A percentile compares a stretch with the other conserved stretches of the same genome.
These are phyloP conservation scores for Wilcoxina mikolae DNA, from an alignment of 495 filamentous ascomycete species.

Conservation along the genomic window DNA sequence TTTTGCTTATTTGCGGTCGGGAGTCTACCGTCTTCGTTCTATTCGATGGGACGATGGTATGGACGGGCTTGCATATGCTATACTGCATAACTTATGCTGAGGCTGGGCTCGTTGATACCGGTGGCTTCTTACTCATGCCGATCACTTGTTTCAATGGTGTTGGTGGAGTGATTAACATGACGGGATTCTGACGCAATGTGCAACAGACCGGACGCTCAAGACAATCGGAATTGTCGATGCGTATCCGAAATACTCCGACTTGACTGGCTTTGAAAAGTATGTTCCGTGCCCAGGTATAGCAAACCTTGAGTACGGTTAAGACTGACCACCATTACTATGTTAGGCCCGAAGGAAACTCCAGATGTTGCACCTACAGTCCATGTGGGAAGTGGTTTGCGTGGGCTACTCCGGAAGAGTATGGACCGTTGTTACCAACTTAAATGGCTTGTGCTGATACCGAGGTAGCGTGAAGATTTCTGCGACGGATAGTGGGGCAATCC, in stretches of 20 bases:
- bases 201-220: slow-evolving; percentile 72
- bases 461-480: slow-evolving; percentile 65
- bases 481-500: slow-evolving; percentile 59
- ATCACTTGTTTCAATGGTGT: not conserved
- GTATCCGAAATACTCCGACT: slow-evolving; percentile 67
- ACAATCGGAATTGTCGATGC: slow-evolving; percentile 86
- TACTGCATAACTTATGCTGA: not conserved
- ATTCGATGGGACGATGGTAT: not conserved
- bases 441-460: slow-evolving; percentile 11
- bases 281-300: slow-evolving; percentile 8
- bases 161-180: not conserved
- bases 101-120: not conserved
- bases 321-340: slow-evolving; percentile 19
- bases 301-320: slow-evolving; percentile 7
- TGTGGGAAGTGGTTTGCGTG: slow-evolving; percentile 91
- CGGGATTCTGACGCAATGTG: slow-evolving; percentile 1
- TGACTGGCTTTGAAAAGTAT: slow-evolving; percentile 65
- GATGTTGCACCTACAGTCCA: slow-evolving; percentile 87
- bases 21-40: not conserved
- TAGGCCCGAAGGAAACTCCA: slow-evolving; percentile 82
- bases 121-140: not conserved
- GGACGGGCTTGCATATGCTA: not conserved
- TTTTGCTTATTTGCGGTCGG: not conserved
- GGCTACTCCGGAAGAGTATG: slow-evolving; percentile 69
- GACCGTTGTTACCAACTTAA: not conserved